These are phyloP conservation scores for Limtongia smithiae DNA, from an alignment of 805 yeast species.

Conservation along the genomic window DNA sequence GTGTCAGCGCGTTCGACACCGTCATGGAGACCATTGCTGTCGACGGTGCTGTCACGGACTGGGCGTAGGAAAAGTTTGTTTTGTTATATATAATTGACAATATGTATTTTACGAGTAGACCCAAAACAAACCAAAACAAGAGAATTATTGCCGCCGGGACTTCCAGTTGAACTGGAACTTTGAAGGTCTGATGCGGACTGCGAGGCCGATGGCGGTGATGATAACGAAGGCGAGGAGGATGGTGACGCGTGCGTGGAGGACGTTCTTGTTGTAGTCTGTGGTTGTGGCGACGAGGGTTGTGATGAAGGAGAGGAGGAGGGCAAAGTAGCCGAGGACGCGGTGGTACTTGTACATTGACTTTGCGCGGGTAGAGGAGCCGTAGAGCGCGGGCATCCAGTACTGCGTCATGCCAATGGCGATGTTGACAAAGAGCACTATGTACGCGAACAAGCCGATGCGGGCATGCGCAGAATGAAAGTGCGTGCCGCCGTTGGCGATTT, in stretches of 20 bases:
- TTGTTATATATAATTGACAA: not conserved
- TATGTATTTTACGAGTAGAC: not conserved
- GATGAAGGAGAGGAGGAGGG: conserved; percentile 4
- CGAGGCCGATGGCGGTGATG: conserved; percentile 16
- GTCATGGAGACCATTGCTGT: conserved; percentile 55
- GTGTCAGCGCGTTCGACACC: too few species aligned
- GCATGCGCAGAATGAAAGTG: conserved; percentile 35
- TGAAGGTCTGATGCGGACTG: conserved; percentile 18
- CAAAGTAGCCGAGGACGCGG: conserved; percentile 33
- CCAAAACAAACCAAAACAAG: not conserved
- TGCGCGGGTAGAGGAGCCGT: conserved; percentile 33
- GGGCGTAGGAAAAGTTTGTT: conserved; percentile 18
- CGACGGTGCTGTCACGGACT: conserved; percentile 44
- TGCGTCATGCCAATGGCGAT: conserved; percentile 32
- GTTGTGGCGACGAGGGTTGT: conserved; percentile 10
- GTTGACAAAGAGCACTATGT: conserved; percentile 20
- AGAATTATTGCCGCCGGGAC: conserved; percentile 1
- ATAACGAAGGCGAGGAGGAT: conserved; percentile 12
- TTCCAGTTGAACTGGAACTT: conserved; percentile 20
- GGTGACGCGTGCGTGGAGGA: conserved; percentile 8
- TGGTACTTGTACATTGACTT: conserved; percentile 34
- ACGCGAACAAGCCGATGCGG: conserved; percentile 31
- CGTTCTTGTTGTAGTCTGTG: conserved; percentile 18
- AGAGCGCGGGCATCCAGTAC: conserved; percentile 33
- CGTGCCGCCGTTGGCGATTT: conserved; percentile 28